Conservation (phyloP, 2,329 filamentous ascomycete genomes). For the Diaporthe humulicola region DNA sequence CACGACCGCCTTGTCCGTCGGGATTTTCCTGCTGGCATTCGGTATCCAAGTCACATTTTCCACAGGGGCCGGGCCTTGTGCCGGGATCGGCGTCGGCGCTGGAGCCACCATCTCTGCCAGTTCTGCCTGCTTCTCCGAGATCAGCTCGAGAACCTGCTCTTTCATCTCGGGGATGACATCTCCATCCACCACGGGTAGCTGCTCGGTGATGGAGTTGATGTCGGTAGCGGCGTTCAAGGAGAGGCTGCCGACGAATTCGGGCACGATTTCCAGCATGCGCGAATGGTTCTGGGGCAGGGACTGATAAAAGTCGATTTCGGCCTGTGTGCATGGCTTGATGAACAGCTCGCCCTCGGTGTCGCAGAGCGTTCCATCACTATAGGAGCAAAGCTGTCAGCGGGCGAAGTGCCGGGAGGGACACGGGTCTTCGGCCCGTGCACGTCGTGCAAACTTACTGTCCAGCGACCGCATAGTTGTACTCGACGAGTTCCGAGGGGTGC, state of each 20-base stretch:
- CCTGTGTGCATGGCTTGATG: slow-evolving; percentile 91
- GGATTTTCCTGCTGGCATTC: slow-evolving; percentile 71
- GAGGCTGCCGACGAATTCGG: slow-evolving; percentile 85
- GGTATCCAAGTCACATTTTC: slow-evolving; percentile 59
- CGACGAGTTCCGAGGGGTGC: slow-evolving; percentile 71
- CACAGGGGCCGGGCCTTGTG: slow-evolving; percentile 27
- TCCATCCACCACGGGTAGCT: slow-evolving; percentile 59
- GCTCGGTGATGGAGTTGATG: slow-evolving; percentile 62
- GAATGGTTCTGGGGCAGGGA: slow-evolving; percentile 73
- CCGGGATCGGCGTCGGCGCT: slow-evolving; percentile 19
- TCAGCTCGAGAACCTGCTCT: slow-evolving; percentile 49
- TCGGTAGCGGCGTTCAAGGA: slow-evolving; percentile 71
- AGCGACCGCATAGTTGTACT: slow-evolving; percentile 83
- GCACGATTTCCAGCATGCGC: slow-evolving; percentile 84
- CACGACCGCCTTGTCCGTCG: slow-evolving; percentile 84
- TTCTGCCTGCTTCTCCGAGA: slow-evolving; percentile 33
- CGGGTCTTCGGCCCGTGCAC: background rate
- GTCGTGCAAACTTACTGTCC: slow-evolving; percentile 77
- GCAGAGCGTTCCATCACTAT: slow-evolving; percentile 89
- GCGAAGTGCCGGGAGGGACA: background rate
- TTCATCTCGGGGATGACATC: slow-evolving; percentile 58
- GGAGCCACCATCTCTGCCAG: slow-evolving; percentile 41
- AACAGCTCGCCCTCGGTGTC: slow-evolving; percentile 87
- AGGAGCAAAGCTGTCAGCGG: slow-evolving; percentile 40
- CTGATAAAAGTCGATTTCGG: slow-evolving; percentile 93